Evolutionary conservation across 331 rosid species (phyloP).

Genomic region (Malus hybrid): DNA sequence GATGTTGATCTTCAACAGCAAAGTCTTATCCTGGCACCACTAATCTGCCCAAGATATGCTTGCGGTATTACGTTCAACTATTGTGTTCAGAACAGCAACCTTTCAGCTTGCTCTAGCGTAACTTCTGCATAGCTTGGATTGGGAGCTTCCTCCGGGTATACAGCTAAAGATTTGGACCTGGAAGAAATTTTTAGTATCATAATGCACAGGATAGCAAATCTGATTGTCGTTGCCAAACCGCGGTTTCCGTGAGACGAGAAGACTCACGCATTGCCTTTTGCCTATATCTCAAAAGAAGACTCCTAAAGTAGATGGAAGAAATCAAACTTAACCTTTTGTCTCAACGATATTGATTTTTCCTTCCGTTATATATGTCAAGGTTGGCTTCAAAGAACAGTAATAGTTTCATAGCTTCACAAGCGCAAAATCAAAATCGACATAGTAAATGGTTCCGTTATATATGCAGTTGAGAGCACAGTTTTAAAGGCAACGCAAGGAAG

Average conservation of each 20-base stretch:
- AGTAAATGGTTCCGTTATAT: background rate
- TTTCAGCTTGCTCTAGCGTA: slow-evolving; percentile 60
- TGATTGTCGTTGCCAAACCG: slow-evolving; percentile 15
- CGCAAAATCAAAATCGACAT: background rate
- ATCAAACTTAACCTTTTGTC: background rate
- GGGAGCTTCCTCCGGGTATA: slow-evolving; percentile 58
- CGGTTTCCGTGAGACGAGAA: slow-evolving; percentile 12
- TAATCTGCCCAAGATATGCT: slow-evolving; percentile 46
- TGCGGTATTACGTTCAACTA: slow-evolving; percentile 45
- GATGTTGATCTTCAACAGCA: too few relatives aligned
- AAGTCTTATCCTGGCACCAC: slow-evolving; percentile 26
- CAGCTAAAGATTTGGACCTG: slow-evolving; percentile 47
- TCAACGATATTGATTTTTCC: background rate
- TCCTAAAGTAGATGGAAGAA: too few relatives aligned
- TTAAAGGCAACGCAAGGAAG: background rate
- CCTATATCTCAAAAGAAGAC: background rate
- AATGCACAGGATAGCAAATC: slow-evolving; percentile 43
- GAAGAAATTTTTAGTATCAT: slow-evolving; percentile 62
- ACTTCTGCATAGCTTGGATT: slow-evolving; percentile 52
- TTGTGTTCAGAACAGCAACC: slow-evolving; percentile 31
- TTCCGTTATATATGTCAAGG: background rate
- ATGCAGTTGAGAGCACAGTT: background rate
- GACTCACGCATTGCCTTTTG: background rate
- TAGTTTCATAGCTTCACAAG: background rate
- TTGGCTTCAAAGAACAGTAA: background rate